These are phyloP conservation scores for Colletotrichum eremochloae DNA, from an alignment of 2,329 filamentous ascomycete genomes.

Conservation along the genomic window DNA sequence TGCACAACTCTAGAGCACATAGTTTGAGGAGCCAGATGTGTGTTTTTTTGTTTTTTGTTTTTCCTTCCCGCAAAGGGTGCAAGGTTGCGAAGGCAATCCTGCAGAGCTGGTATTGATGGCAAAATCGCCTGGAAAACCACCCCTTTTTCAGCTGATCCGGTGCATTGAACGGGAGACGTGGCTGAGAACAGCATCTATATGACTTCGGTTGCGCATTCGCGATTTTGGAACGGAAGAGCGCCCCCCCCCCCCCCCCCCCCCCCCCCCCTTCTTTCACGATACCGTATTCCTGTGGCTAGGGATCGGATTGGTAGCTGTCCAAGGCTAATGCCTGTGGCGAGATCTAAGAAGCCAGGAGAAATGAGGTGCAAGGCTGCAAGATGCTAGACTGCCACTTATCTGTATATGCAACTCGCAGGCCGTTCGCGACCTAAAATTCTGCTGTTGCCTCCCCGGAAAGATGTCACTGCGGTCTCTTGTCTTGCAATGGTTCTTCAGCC, in stretches of 20 bases:
- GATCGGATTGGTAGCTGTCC: neutral
- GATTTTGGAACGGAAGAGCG: neutral
- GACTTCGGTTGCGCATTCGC: neutral
- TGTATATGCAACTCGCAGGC: neutral
- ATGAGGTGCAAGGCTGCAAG: neutral
- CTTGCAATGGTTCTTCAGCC: no score
- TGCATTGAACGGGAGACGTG: neutral
- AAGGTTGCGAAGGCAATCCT: no score
- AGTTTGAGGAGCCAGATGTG: neutral
- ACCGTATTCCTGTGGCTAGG: neutral
- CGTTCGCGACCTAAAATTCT: neutral
- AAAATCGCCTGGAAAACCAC: neutral
- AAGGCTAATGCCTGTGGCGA: neutral
- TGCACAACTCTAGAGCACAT: neutral
- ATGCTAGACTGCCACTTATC: neutral
- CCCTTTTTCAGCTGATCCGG: neutral
- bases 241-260: no score
- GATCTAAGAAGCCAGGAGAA: neutral
- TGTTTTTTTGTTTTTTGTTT: no score
- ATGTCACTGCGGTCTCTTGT: no score
- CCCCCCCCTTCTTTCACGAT: neutral
- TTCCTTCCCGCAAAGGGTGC: no score
- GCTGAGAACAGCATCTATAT: neutral
- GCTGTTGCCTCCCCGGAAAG: neutral
- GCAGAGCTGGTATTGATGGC: neutral